Base-by-base conservation (phyloP, 2,329 filamentous ascomycete species). In the Nemania sp. region DNA sequence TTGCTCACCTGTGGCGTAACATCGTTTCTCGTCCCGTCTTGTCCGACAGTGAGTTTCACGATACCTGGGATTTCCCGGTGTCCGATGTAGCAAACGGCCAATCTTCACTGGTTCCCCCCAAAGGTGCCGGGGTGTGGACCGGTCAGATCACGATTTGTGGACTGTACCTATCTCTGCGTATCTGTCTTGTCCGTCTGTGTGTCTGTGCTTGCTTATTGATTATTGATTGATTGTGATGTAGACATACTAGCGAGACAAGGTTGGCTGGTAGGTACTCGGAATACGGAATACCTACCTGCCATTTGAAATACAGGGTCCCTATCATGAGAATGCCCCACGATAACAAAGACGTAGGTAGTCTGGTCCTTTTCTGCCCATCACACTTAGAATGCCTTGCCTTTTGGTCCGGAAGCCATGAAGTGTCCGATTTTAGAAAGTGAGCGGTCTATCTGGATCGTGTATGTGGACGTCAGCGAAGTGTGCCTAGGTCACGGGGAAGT, bases 1-100 rank as follows among this genome's bases (percentile, higher is more conserved):
- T 53, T 32, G 60, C 63, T 67, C 62, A 69, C 66, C 69, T 70
- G 69, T 52, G 66, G 66, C 56, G 69, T 69, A 66, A 67, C 63
- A 66, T 64, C 49, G 35, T 62, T 59, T 62, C 58, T 38, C 60
- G 20, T 68, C 49, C 61, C 57, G 66, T 60, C 47, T 45, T 58
- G 60, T 64, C 63, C 57, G 63, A 62, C 63, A 47, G 63, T 24
- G 64, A 62, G 56, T 64, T 41, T 69, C 59, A 64, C 56, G 69
- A 62, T 64, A 26, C 32, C 27, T 58, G 22, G n/a, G 27, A n/a
- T n/a, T 6, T 53, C 43, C 26, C 26, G 53, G 38, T 43, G 49
- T 64, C 52, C 51, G 32, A 64, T 26, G n/a, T 11, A 49, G 41
- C 27, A 5, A n/a, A 5, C 27, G 2, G n/a, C 22, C n/a, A 20